These are phyloP conservation scores for Diaporthe caulivora DNA, from an alignment of 2,329 filamentous ascomycete species.

Conservation along the genomic window DNA sequence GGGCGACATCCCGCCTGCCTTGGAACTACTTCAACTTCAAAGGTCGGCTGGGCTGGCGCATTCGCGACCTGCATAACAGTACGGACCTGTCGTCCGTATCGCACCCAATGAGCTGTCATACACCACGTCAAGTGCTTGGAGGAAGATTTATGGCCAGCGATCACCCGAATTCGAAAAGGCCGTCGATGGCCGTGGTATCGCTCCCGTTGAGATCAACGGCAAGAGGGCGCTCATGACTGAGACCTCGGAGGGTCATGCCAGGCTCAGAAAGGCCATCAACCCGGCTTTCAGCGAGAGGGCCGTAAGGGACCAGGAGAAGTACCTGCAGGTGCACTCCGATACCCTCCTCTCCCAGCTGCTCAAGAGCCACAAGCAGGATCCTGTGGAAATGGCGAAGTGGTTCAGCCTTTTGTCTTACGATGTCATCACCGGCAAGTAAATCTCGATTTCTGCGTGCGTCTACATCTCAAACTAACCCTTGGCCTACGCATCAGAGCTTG, in stretches of 20 bases:
- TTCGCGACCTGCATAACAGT: slow-evolving; percentile 32
- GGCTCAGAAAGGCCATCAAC: slow-evolving; percentile 43
- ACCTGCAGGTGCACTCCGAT: slow-evolving; percentile 40
- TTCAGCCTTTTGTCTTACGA: slow-evolving; percentile 44
- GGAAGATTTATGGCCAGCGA: slow-evolving; percentile 24
- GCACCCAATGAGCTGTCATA: slow-evolving; percentile 52
- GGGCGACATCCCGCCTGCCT: slow-evolving; percentile 31
- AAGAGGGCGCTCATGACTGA: slow-evolving; percentile 32
- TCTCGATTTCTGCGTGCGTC: too few relatives aligned
- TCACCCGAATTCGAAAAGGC: slow-evolving; percentile 26
- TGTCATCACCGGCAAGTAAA: slow-evolving; percentile 36
- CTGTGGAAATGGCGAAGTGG: slow-evolving; percentile 43
- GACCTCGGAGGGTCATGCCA: slow-evolving; percentile 33
- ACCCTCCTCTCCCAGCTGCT: slow-evolving; percentile 40
- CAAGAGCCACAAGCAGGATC: slow-evolving; percentile 13
- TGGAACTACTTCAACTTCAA: slow-evolving; percentile 30
- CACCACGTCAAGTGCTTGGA: slow-evolving; percentile 50
- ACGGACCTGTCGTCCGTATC: slow-evolving; percentile 49
- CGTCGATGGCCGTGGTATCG: slow-evolving; percentile 19
- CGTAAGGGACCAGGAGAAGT: slow-evolving; percentile 43
- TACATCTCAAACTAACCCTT: background rate
- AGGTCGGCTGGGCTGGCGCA: slow-evolving; percentile 29
- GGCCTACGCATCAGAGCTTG: slow-evolving; percentile 7
- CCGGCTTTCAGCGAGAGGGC: slow-evolving; percentile 46
- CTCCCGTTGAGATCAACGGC: slow-evolving; percentile 31